Evolutionary conservation across 148 eudicot species (phyloP).

Genomic region (Oxyria digyna): DNA sequence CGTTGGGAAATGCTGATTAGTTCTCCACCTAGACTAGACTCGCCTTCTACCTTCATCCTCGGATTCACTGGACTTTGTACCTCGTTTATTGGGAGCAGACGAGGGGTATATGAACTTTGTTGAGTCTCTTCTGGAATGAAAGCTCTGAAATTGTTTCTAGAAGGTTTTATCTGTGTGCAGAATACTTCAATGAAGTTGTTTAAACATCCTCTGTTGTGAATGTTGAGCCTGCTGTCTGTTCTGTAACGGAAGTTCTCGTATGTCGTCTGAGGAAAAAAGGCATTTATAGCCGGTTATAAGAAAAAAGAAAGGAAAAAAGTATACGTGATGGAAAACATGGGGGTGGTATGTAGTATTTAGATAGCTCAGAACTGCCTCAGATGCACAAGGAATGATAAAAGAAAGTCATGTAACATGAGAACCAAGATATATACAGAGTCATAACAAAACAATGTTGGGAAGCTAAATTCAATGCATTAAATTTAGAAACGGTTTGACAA

Average conservation of each 20-base stretch:
- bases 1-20: constrained; percentile 1
- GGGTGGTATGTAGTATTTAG: neutral
- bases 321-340: neutral
- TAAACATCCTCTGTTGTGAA: constrained; percentile 26
- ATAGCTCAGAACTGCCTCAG: too few relatives aligned
- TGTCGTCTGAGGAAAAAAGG: constrained; percentile 20
- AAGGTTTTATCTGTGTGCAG: constrained; percentile 21
- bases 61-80: neutral
- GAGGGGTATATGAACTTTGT: neutral
- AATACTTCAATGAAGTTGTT: constrained; percentile 24
- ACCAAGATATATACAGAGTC: neutral
- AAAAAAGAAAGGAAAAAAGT: neutral
- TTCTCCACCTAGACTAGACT: neutral
- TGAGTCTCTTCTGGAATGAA: constrained; percentile 2
- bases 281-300: neutral
- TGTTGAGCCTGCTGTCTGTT: constrained; percentile 34
- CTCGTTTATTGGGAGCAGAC: neutral
- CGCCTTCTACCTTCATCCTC: neutral
- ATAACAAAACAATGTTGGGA: neutral
- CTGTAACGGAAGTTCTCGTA: constrained; percentile 50
- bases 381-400: neutral
- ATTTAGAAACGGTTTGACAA: neutral
- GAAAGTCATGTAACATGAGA: neutral
- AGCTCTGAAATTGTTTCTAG: constrained; percentile 19
- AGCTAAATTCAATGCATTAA: neutral